These are phyloP conservation scores for Areca catechu DNA, from an alignment of 176 grass and related monocot genomes.

Conservation along the genomic window DNA sequence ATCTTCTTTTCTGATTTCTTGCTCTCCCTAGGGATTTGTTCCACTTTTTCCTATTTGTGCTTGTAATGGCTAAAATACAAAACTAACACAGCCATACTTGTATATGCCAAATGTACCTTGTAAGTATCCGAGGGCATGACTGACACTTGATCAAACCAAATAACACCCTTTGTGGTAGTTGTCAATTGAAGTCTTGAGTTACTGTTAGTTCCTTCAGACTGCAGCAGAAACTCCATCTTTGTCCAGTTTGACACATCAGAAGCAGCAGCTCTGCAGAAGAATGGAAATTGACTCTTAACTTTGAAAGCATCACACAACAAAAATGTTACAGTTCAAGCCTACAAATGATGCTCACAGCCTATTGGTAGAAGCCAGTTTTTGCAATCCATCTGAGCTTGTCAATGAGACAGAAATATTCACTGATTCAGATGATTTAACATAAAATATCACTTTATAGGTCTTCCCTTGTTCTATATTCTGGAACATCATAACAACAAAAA, in stretches of 20 bases:
- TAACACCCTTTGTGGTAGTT: constrained; percentile 53
- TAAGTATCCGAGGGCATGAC: constrained; percentile 75
- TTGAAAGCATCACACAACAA: too few species aligned
- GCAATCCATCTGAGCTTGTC: constrained; percentile 46
- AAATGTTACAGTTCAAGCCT: background rate
- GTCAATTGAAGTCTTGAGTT: constrained; percentile 79
- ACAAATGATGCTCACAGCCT: constrained; percentile 36
- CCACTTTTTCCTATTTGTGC: too few species aligned
- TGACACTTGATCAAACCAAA: constrained; percentile 94
- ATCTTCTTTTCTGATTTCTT: too few species aligned
- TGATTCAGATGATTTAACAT: constrained; percentile 35
- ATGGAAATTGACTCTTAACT: too few species aligned
- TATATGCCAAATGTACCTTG: constrained; percentile 41
- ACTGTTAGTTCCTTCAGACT: constrained; percentile 39
- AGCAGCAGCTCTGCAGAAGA: constrained; percentile 40
- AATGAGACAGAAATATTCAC: constrained; percentile 44
- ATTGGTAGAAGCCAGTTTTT: constrained; percentile 42
- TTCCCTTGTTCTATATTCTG: constrained; percentile 84
- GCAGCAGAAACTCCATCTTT: constrained; percentile 60
- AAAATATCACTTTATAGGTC: constrained; percentile 56
- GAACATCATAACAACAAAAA: constrained; percentile 23
- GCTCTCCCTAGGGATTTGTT: too few species aligned
- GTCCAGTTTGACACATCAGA: constrained; percentile 52
- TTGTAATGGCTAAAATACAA: too few species aligned
- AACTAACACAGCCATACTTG: too few species aligned